phyloP scores from a whole-genome alignment of 2,329 filamentous ascomycete genomes.

The Cladophialophora psammophila region DNA sequence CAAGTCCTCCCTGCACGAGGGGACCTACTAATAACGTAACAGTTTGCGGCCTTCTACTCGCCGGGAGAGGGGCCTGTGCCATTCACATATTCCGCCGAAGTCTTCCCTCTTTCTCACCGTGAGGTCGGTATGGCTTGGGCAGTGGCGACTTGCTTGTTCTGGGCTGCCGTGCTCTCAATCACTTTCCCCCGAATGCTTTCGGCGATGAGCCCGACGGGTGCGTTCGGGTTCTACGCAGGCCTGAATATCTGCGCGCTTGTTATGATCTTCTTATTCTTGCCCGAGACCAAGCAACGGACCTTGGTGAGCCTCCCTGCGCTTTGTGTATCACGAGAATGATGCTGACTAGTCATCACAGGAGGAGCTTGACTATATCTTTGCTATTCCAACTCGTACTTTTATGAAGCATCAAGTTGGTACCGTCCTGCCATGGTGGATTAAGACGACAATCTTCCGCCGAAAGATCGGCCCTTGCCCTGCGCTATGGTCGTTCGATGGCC shows the following conservation, averaged over 20 bases:
- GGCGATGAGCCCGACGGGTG: constrained; percentile 56
- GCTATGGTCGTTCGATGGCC: constrained; percentile 56
- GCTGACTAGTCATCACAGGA: constrained; percentile 44
- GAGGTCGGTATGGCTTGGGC: constrained; percentile 53
- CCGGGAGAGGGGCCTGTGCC: constrained; percentile 59
- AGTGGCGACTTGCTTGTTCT: constrained; percentile 45
- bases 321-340: background rate
- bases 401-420: constrained; percentile 62
- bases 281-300: constrained; percentile 60
- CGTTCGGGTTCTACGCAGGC: constrained; percentile 65
- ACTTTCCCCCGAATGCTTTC: constrained; percentile 53
- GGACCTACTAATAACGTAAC: background rate
- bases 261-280: constrained; percentile 65
- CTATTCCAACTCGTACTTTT: constrained; percentile 62
- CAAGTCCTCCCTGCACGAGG: background rate
- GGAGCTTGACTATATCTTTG: constrained; percentile 61
- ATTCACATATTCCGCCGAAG: constrained; percentile 52
- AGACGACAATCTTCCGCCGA: constrained; percentile 61
- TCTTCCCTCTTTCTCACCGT: constrained; percentile 58
- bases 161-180: constrained; percentile 52
- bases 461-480: constrained; percentile 57
- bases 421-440: constrained; percentile 66
- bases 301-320: constrained; percentile 18
- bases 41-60: constrained; percentile 69
- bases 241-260: constrained; percentile 64